Evolutionary conservation across 805 yeast species (phyloP).

Genomic region (Candida ulmi): DNA sequence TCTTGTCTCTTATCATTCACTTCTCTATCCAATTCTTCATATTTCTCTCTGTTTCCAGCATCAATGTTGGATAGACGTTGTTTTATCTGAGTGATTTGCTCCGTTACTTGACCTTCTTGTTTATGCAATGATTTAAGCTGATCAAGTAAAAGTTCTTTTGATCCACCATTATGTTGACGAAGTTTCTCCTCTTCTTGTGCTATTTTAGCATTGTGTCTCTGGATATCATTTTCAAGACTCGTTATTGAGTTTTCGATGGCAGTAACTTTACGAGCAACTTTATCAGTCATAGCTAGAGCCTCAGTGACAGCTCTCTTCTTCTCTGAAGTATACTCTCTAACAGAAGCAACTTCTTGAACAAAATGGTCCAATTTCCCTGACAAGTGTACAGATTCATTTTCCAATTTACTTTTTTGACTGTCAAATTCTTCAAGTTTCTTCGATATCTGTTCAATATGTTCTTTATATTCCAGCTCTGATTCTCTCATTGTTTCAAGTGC

Average conservation of each 20-base stretch:
- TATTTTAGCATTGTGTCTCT: conserved; percentile 13
- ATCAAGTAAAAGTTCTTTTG: conserved; percentile 13
- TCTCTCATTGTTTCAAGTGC: conserved; percentile 9
- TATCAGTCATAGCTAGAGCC: too few relatives aligned
- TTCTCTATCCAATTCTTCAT: conserved; percentile 4
- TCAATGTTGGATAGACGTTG: conserved; percentile 2
- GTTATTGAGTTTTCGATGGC: conserved; percentile 11
- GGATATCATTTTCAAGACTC: conserved; percentile 15
- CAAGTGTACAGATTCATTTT: too few relatives aligned
- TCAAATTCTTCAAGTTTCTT: conserved; percentile 1
- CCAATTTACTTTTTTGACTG: not conserved
- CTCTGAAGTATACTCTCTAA: too few relatives aligned
- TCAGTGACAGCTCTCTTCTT: too few relatives aligned
- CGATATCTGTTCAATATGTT: conserved; percentile 3
- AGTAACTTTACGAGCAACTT: too few relatives aligned
- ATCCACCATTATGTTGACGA: conserved; percentile 23
- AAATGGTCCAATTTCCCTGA: too few relatives aligned
- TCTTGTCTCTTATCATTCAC: conserved; percentile 7
- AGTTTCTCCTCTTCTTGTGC: conserved; percentile 22
- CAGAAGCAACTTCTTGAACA: too few relatives aligned
- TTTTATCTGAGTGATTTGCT: not conserved
- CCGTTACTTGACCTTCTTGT: not conserved
- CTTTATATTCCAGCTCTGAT: conserved; percentile 9
- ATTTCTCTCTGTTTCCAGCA: conserved; percentile 1
- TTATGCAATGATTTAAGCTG: conserved; percentile 5